Evolutionary conservation across 768 basidiomycete genomes (phyloP), one percentile per base, ranked within the genome.

Genomic region (Phanerochaete carnosa): DNA sequence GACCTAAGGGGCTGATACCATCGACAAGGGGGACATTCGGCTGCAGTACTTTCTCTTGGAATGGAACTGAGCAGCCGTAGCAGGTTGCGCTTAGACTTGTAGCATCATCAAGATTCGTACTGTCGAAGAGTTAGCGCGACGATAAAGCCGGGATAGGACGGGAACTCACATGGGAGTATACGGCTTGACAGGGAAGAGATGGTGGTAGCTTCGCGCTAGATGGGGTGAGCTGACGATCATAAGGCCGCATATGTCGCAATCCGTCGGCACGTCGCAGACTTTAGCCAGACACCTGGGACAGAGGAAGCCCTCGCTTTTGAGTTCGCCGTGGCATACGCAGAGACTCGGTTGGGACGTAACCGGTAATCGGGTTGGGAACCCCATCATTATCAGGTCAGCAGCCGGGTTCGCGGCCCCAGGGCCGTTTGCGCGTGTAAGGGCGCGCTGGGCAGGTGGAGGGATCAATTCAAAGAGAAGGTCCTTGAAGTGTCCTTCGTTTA

Each of bases 211-310:
- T 67, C 97, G 80, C 35, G 97, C 97, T 58, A 99, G 80, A 78
- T 98, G 97, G 15, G 97, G 96, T 53, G 94, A 94, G 73, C 92
- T 95, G 62, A 99, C 97, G 65, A 99, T 94, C 91, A 98, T 97
- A 65, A 99, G 77, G 8, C 94, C 93, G 66, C 97, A 99, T 32
- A 98, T 89, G 72, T 95, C 90, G 71, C 97, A 99, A 71, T 98
- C 97, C 9, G 96, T 98, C 37, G 97, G 97, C 5, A 98, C 94
- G 69, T 98, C 96, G 80, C 97, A 99, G 33, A 98, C 83, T 80
- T 95, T 93, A 39, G 92, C 86, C 58, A 87, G 81, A 69, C 97
- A 99, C 35, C 97, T 83, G 3, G 97, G 97, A 73, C 97, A 99
- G 19, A 96, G 80, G 74, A 95, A 99, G 3, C 96, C 97, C 62